Evolutionary conservation across 2,329 filamentous ascomycete genomes (phyloP).

Genomic region (Apiospora kogelbergensis): DNA sequence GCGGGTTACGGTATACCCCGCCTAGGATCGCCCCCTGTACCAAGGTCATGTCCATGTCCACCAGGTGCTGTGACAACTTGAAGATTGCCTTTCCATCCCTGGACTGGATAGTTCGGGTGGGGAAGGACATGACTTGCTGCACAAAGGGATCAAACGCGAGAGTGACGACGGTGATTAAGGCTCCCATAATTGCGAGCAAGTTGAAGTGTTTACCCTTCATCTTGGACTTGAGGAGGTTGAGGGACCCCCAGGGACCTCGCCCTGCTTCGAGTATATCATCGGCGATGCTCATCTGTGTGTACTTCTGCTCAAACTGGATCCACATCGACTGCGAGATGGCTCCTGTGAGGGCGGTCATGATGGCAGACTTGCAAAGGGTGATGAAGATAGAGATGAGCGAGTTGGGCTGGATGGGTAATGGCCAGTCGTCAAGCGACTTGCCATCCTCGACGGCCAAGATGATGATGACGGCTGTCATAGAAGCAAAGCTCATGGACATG

Average conservation of each 20-base stretch:
- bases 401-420: not conserved
- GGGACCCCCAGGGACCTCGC: not conserved
- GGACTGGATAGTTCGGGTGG: not conserved
- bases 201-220: not conserved
- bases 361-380: not conserved
- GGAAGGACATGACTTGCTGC: not conserved
- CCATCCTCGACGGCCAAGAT: not conserved
- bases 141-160: not conserved
- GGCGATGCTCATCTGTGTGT: not conserved
- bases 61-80: not conserved
- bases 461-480: not conserved
- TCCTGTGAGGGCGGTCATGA: not conserved
- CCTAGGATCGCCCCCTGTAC: not conserved
- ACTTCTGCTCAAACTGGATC: not conserved
- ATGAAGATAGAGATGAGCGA: not conserved
- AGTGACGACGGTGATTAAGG: not conserved
- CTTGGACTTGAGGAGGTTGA: not conserved
- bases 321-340: not conserved
- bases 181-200: not conserved
- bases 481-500: not conserved
- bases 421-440: not conserved
- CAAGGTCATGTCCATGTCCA: not conserved
- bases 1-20: not conserved
- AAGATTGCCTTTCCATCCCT: not conserved
- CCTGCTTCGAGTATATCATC: not conserved